phyloP scores from a whole-genome alignment of 2,329 filamentous ascomycete genomes.

The Phialophora expanda region DNA sequence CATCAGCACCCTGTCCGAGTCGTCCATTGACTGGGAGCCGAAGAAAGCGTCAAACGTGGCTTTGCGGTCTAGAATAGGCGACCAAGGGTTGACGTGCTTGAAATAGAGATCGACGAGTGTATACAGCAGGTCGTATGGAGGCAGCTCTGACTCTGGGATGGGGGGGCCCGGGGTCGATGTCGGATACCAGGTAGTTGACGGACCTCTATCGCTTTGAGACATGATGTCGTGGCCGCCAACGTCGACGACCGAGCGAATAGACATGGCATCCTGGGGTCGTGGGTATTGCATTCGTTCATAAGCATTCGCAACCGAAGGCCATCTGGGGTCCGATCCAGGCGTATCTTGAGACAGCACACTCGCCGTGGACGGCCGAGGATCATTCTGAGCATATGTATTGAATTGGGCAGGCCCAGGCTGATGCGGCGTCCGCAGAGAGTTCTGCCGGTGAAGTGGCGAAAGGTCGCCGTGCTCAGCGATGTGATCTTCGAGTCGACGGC shows the following conservation, averaged over 20 bases:
- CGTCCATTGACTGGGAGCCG: slow-evolving; percentile 55
- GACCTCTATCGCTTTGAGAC: slow-evolving; percentile 31
- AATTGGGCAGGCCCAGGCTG: slow-evolving; percentile 21
- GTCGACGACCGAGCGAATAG: slow-evolving; percentile 35
- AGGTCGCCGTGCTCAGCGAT: slow-evolving; percentile 35
- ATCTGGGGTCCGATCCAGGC: slow-evolving; percentile 31
- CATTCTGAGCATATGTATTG: slow-evolving; percentile 27
- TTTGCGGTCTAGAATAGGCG: slow-evolving; percentile 85
- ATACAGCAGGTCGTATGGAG: slow-evolving; percentile 75
- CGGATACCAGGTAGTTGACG: slow-evolving; percentile 30
- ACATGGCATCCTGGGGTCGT: slow-evolving; percentile 35
- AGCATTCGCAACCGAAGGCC: slow-evolving; percentile 27
- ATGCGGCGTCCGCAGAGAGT: slow-evolving; percentile 23
- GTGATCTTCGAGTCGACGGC: slow-evolving; percentile 39
- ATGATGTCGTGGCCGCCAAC: slow-evolving; percentile 26
- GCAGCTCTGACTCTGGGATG: slow-evolving; percentile 52
- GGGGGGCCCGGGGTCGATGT: slow-evolving; percentile 28
- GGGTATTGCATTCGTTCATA: slow-evolving; percentile 37
- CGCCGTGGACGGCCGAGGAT: slow-evolving; percentile 31
- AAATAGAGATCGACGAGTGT: slow-evolving; percentile 77
- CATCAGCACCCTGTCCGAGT: slow-evolving; percentile 79
- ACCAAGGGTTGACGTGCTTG: slow-evolving; percentile 81
- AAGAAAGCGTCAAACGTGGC: slow-evolving; percentile 83
- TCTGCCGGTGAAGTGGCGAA: slow-evolving; percentile 21
- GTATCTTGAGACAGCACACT: slow-evolving; percentile 34